Evolutionary conservation across 192 early-diverging fungal species (phyloP).

Genomic region (Ramicandelaber brevisporus): DNA sequence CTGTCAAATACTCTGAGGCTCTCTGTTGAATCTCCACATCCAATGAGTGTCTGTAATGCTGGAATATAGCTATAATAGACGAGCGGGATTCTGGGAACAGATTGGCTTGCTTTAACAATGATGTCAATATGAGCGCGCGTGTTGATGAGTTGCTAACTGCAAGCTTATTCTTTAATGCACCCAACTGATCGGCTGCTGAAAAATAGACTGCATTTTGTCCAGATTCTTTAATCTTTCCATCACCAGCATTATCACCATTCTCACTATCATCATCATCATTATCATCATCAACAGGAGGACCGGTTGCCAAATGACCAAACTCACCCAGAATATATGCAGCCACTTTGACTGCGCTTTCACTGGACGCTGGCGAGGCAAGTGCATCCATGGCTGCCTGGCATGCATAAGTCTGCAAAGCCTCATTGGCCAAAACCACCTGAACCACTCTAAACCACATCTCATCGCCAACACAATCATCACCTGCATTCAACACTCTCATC

Average conservation of each 20-base stretch:
- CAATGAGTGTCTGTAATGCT: constrained; percentile 63
- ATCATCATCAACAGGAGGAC: too few species aligned
- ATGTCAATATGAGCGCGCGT: constrained; percentile 64
- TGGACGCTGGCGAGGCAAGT: constrained; percentile 70
- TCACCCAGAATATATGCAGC: constrained; percentile 94
- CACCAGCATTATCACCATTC: too few species aligned
- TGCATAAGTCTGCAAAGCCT: constrained; percentile 85
- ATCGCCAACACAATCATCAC: constrained; percentile 86
- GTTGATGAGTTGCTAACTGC: constrained; percentile 48
- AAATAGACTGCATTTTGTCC: constrained; percentile 60
- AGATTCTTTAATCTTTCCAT: too few species aligned
- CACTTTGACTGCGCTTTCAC: constrained; percentile 88
- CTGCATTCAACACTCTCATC: constrained; percentile 79
- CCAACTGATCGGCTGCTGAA: constrained; percentile 83
- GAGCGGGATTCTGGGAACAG: constrained; percentile 94
- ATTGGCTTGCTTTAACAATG: constrained; percentile 89
- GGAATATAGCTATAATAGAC: constrained; percentile 60
- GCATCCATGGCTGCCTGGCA: constrained; percentile 58
- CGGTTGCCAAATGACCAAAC: constrained; percentile 88
- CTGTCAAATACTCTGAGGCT: constrained; percentile 83
- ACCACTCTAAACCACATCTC: constrained; percentile 97
- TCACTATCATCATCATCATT: too few species aligned
- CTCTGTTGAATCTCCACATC: constrained; percentile 95
- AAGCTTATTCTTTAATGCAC: constrained; percentile 81
- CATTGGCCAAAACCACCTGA: constrained; percentile 87